Base-by-base conservation (phyloP, 2,329 filamentous ascomycete genomes). In the Lecanicillium sp. region DNA sequence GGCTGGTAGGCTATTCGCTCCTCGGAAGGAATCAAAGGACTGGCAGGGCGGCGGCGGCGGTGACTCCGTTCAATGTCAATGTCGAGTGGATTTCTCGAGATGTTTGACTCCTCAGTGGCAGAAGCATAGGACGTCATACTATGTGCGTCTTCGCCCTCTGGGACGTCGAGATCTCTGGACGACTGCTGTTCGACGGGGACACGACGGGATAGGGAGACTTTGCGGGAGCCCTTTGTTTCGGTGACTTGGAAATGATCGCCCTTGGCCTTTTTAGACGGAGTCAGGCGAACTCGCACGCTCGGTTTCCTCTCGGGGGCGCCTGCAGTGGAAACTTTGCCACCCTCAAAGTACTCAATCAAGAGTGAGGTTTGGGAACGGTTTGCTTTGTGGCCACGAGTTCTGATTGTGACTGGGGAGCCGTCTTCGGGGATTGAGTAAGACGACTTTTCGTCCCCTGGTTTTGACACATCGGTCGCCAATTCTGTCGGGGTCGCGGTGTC, bases 311-410 rank as follows among this genome's bases (percentile, higher is more conserved):
- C 74, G 50, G 70, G 70, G 41, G 74, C 65, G 11, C 11, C 22
- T 30, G 63, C 58, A n/a, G 63, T 57, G 46, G 55, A 55, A 31
- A 50, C 43, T 59, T 85, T 89, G 46, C 81, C 78, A 49, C 80
- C 85, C 64, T 95, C 89, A 54, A 94, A 95, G 62, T 94, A 95
- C 64, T 95, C 89, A 53, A 95, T 95, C 52, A 95, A 71, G 48
- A 95, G 71, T 41, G 86, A 94, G 28, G 89, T 94, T 65, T 94
- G 88, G 33, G 86, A 94, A 51, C 76, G 64, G 55, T 67, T 73
- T 45, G 68, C 54, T 47, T 64, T 67, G 56, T 76, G 72, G 51
- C 75, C 71, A 43, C 75, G 77, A 32, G 90, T 95, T 56, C 83
- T 80, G 59, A 98, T 94, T 44, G 87, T 96, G 54, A 98, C 81